phyloP scores from a whole-genome alignment of 805 yeast species.

The Lipomyces oligophaga region DNA sequence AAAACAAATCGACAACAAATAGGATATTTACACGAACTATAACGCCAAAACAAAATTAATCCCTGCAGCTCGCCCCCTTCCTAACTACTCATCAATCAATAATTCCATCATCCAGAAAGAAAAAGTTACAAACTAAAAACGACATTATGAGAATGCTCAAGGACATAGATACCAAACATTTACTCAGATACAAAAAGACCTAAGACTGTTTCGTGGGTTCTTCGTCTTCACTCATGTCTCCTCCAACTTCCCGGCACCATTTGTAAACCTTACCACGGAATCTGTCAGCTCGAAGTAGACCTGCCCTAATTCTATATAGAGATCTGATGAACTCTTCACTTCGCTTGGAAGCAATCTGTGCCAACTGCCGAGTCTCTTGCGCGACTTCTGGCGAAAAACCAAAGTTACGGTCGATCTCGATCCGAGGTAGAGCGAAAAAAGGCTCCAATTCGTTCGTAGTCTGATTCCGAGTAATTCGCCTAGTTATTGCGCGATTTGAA shows the following conservation, averaged over 20 bases:
- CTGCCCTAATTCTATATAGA: slow-evolving; percentile 66
- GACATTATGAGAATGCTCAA: no score
- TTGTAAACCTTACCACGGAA: slow-evolving; percentile 62
- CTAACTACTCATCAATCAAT: no score
- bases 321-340: slow-evolving; percentile 83
- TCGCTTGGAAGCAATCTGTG: slow-evolving; percentile 75
- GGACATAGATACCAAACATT: no score
- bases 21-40: neutral
- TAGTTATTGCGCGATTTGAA: slow-evolving; percentile 21
- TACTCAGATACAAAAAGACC: no score
- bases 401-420: slow-evolving; percentile 46
- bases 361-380: slow-evolving; percentile 66
- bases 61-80: neutral
- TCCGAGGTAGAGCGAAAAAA: slow-evolving; percentile 61
- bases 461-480: slow-evolving; percentile 35
- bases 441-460: slow-evolving; percentile 48
- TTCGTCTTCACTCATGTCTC: slow-evolving; percentile 26
- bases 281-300: slow-evolving; percentile 73
- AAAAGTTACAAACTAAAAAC: no score
- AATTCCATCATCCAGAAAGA: no score
- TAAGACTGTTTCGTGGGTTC: slow-evolving; percentile 1
- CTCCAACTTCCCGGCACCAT: slow-evolving; percentile 48
- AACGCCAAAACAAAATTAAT: neutral
- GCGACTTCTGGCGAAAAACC: slow-evolving; percentile 56
- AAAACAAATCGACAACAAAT: neutral